Evolutionary conservation across 1,139 yeast genomes (phyloP).

Genomic region (Saccharomycopsis crataegensis): DNA sequence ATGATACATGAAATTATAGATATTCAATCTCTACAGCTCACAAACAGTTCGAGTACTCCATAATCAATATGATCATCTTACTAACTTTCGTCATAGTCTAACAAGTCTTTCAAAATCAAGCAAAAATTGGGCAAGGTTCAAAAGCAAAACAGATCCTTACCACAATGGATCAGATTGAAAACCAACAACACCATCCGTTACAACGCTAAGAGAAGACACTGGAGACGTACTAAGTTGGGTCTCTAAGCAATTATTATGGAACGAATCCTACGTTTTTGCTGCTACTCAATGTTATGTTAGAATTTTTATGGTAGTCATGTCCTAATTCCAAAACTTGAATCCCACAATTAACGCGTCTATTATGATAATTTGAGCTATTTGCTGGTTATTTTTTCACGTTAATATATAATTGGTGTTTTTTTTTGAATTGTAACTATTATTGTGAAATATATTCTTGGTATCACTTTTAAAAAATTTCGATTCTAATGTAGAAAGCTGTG

Average conservation of each 20-base stretch:
- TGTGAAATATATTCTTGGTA: too few species aligned
- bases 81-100: conserved; percentile 47
- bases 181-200: conserved; percentile 97
- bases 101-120: conserved; percentile 96
- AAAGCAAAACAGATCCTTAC: conserved; percentile 99
- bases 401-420: too few species aligned
- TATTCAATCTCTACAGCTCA: too few species aligned
- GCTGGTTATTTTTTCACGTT: too few species aligned
- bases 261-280: neutral
- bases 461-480: too few species aligned
- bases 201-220: conserved; percentile 99
- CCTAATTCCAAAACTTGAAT: too few species aligned
- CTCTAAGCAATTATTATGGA: conserved; percentile 50
- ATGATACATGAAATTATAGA: too few species aligned
- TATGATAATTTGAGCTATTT: too few species aligned
- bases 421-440: too few species aligned
- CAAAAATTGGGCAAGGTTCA: conserved; percentile 99
- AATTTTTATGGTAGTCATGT: neutral
- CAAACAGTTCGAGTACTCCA: too few species aligned
- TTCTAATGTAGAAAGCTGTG: too few species aligned
- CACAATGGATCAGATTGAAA: conserved; percentile 99
- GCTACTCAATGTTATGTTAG: neutral
- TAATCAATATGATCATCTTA: neutral
- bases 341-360: too few species aligned
- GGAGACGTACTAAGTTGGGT: conserved; percentile 99